Conservation (phyloP, 768 basidiomycete species). For the Filobasidium wieringae region DNA sequence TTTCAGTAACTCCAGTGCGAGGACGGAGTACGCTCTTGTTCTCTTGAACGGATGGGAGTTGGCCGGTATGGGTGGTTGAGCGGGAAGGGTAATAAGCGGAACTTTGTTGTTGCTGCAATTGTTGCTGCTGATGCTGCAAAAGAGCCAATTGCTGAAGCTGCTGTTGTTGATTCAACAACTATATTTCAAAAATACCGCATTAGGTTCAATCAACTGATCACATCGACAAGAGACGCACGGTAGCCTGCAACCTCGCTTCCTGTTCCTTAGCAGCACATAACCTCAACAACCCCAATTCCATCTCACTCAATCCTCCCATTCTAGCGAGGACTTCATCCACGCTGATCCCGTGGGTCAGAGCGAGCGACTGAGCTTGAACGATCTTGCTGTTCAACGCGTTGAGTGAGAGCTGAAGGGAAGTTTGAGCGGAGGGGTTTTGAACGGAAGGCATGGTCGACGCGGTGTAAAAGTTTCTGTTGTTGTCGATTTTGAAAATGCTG, state of each 20-base stretch:
- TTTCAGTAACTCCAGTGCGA: too few relatives aligned
- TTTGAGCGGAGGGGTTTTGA: neutral
- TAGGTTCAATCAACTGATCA: too few relatives aligned
- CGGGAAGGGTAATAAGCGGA: too few relatives aligned
- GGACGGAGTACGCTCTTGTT: too few relatives aligned
- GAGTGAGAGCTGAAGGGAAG: slow-evolving; percentile 3
- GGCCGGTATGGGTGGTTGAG: too few relatives aligned
- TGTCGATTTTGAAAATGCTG: too few relatives aligned
- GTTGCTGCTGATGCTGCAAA: slow-evolving; percentile 4
- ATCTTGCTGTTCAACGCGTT: slow-evolving; percentile 12
- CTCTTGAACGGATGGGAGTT: too few relatives aligned
- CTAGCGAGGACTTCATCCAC: slow-evolving; percentile 8
- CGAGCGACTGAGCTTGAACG: slow-evolving; percentile 10
- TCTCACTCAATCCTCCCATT: slow-evolving; percentile 10
- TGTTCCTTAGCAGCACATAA: slow-evolving; percentile 5
- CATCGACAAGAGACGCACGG: neutral
- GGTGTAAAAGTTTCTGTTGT: neutral
- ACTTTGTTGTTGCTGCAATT: neutral
- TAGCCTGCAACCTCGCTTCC: slow-evolving; percentile 6
- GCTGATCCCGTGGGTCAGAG: slow-evolving; percentile 3
- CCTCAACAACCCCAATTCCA: slow-evolving; percentile 9
- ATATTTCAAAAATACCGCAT: neutral
- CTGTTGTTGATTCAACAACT: slow-evolving; percentile 2
- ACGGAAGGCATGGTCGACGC: too few relatives aligned
- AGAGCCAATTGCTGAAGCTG: slow-evolving; percentile 5